Evolutionary conservation across 208 protist genomes (phyloP).

Genomic region (Vickermania spadyakhi): DNA sequence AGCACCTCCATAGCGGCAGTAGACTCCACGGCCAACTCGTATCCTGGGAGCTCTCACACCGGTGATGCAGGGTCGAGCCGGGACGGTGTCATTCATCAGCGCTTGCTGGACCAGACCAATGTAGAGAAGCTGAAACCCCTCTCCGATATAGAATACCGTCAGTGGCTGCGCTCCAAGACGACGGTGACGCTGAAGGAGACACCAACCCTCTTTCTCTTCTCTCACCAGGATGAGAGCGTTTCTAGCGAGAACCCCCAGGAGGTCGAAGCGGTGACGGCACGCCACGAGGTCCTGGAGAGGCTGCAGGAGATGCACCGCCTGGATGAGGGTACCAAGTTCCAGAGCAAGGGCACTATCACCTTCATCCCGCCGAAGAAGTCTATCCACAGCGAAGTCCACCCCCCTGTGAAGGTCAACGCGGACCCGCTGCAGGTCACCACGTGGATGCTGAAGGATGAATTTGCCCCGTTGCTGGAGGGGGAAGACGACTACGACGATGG

Average conservation of each 20-base stretch:
- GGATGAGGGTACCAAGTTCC: conserved; percentile 72
- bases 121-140: conserved; percentile 4
- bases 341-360: conserved; percentile 73
- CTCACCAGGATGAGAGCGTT: conserved; percentile 79
- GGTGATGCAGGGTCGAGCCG: neutral
- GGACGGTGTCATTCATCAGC: conserved; percentile 13
- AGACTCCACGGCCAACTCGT: neutral
- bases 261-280: conserved; percentile 23
- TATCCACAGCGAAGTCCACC: conserved; percentile 79
- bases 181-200: conserved; percentile 74
- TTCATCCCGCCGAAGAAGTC: conserved; percentile 68
- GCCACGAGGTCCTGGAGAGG: conserved; percentile 38
- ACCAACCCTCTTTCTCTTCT: conserved; percentile 80
- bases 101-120: conserved; percentile 21
- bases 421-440: conserved; percentile 66
- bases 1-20: neutral
- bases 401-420: conserved; percentile 35
- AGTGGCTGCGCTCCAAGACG: conserved; percentile 47
- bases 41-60: neutral
- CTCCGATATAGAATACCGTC: conserved; percentile 34
- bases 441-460: conserved; percentile 88
- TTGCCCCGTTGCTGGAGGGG: conserved; percentile 26
- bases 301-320: conserved; percentile 43
- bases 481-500: conserved; percentile 41
- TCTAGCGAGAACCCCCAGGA: conserved; percentile 44